Conservation (phyloP, 257 asterid genomes). For the Parsonsia alboflavescens region DNA sequence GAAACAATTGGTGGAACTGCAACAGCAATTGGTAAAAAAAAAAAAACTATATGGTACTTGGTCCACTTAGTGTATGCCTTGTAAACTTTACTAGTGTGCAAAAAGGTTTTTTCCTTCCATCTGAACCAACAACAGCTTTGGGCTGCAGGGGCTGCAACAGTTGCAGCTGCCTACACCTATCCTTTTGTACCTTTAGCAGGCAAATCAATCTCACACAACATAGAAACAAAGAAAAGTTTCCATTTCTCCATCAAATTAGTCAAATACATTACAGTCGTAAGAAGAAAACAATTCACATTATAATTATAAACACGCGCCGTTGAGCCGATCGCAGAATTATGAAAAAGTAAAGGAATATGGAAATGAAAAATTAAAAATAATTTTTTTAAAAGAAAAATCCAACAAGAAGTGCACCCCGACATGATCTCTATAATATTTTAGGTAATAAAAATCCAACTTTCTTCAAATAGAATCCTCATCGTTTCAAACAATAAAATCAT, state of each 20-base stretch:
- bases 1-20: not conserved
- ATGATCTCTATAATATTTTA: not conserved
- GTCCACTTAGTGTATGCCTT: too few relatives aligned
- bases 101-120: too few relatives aligned
- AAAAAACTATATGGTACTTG: too few relatives aligned
- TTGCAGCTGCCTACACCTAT: not conserved
- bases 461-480: not conserved
- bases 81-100: too few relatives aligned
- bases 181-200: too few relatives aligned
- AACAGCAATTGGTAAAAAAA: too few relatives aligned
- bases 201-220: not conserved
- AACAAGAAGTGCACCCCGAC: not conserved
- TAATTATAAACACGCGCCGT: not conserved
- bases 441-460: not conserved
- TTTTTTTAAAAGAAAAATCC: not conserved
- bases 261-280: not conserved
- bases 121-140: too few relatives aligned
- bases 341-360: not conserved
- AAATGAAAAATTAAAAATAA: not conserved
- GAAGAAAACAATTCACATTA: not conserved
- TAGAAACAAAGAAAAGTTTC: not conserved
- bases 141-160: too few relatives aligned
- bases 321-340: not conserved
- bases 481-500: not conserved
- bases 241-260: not conserved